These are phyloP conservation scores for Fraxinus platypoda DNA, from an alignment of 305 asterid species.

Conservation along the genomic window DNA sequence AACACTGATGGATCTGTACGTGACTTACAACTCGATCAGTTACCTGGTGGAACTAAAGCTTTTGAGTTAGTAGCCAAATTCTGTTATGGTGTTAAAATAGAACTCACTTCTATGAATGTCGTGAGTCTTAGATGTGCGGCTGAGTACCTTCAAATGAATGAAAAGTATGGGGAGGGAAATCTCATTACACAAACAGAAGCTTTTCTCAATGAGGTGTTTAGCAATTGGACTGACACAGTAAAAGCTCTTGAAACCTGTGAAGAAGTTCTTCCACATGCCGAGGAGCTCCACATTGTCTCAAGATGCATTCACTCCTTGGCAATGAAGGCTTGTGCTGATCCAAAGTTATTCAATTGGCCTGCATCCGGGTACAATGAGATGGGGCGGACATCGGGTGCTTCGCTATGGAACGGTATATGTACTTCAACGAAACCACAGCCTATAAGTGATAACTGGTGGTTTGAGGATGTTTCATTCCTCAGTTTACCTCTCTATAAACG, in stretches of 20 bases:
- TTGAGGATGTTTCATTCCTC: conserved; percentile 76
- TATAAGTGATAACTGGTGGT: conserved; percentile 77
- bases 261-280: conserved; percentile 65
- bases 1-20: conserved; percentile 36
- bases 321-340: conserved; percentile 64
- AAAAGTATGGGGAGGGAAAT: conserved; percentile 81
- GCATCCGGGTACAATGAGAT: conserved; percentile 33
- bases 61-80: conserved; percentile 84
- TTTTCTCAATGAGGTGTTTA: conserved; percentile 57
- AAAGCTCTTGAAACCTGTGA: conserved; percentile 84
- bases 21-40: conserved; percentile 48
- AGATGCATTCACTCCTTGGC: conserved; percentile 85
- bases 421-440: conserved; percentile 34
- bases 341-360: conserved; percentile 57
- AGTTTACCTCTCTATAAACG: conserved; percentile 65
- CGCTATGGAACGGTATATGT: conserved; percentile 68
- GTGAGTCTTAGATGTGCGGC: conserved; percentile 83
- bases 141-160: conserved; percentile 76
- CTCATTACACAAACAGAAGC: conserved; percentile 60
- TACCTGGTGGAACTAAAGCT: conserved; percentile 83
- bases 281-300: conserved; percentile 73
- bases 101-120: conserved; percentile 69
- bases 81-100: conserved; percentile 77
- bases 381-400: conserved; percentile 21
- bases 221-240: conserved; percentile 82